phyloP scores from a whole-genome alignment of 805 yeast genomes.

The Torulaspora franciscae region DNA sequence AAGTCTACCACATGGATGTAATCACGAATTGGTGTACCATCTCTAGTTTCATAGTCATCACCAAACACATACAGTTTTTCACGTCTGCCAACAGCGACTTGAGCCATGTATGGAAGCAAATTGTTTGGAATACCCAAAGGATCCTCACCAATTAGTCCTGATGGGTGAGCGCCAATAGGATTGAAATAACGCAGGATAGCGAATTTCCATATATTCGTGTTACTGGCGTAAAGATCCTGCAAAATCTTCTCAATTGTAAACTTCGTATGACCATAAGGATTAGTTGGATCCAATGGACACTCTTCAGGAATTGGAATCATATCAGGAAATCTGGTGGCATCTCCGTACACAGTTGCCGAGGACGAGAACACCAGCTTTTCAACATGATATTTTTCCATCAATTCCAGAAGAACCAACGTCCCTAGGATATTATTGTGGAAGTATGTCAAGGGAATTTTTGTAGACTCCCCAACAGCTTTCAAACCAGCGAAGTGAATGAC shows the following conservation, averaged over 20 bases:
- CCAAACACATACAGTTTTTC: slow-evolving; percentile 65
- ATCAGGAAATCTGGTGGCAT: slow-evolving; percentile 63
- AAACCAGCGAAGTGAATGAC: slow-evolving; percentile 79
- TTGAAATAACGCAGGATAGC: slow-evolving; percentile 76
- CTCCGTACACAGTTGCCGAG: slow-evolving; percentile 81
- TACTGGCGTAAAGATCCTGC: slow-evolving; percentile 48
- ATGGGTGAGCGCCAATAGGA: slow-evolving; percentile 86
- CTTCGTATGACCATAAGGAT: slow-evolving; percentile 77
- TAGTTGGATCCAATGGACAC: slow-evolving; percentile 69
- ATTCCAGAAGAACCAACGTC: slow-evolving; percentile 52
- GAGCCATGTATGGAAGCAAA: slow-evolving; percentile 68
- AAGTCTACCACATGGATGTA: slow-evolving; percentile 78
- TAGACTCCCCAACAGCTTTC: slow-evolving; percentile 82
- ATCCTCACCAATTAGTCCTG: slow-evolving; percentile 76
- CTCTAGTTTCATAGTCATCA: slow-evolving; percentile 61
- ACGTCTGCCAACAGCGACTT: slow-evolving; percentile 72
- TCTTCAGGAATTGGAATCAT: slow-evolving; percentile 77
- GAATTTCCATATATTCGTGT: slow-evolving; percentile 40
- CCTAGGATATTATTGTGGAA: slow-evolving; percentile 69
- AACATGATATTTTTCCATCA: slow-evolving; percentile 45
- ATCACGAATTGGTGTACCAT: slow-evolving; percentile 79
- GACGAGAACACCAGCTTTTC: slow-evolving; percentile 64
- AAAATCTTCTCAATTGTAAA: slow-evolving; percentile 57
- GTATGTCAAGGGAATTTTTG: slow-evolving; percentile 62
- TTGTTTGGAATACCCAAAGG: slow-evolving; percentile 76